Percentiles rank a stretch among this genome's conserved stretches.
Evolutionary conservation across 106 monocot species (phyloP).

Genomic region (Dendrobium huoshanense): DNA sequence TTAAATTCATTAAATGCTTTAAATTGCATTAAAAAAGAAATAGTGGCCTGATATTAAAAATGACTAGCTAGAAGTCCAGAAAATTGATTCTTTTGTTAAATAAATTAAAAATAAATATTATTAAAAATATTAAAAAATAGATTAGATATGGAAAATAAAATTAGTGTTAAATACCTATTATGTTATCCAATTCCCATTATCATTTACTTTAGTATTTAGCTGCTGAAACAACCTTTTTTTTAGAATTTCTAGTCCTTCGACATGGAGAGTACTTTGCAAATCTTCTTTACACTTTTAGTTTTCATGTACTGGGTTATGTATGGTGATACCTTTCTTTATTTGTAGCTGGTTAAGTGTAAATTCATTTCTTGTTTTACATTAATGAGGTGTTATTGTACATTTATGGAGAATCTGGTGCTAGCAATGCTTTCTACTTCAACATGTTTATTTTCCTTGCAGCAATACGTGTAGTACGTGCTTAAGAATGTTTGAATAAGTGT

Average conservation of each 20-base stretch:
- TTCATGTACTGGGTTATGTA: not conserved
- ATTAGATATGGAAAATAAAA: no score
- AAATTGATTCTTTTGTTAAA: no score
- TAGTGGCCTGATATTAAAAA: no score
- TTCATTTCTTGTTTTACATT: not conserved
- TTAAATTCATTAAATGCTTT: no score
- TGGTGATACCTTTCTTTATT: not conserved
- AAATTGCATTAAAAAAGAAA: no score
- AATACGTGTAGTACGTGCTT: not conserved
- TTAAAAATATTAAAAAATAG: no score
- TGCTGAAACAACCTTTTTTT: not conserved
- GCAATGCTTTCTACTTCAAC: not conserved
- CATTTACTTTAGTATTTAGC: no score
- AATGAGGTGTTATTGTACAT: not conserved
- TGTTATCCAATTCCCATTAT: no score
- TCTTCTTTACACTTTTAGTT: not conserved
- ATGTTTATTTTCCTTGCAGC: not conserved
- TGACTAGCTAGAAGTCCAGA: no score
- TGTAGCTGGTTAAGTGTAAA: not conserved
- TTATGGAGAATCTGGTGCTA: not conserved
- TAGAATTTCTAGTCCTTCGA: not conserved
- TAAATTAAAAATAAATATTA: no score
- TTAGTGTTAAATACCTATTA: no score
- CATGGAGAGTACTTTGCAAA: not conserved
- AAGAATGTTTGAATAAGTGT: not conserved